A percentile compares a stretch with the other conserved stretches of the same genome.
Evolutionary conservation across 2,329 filamentous ascomycete species (phyloP).

Genomic region (Colletotrichum sp.): DNA sequence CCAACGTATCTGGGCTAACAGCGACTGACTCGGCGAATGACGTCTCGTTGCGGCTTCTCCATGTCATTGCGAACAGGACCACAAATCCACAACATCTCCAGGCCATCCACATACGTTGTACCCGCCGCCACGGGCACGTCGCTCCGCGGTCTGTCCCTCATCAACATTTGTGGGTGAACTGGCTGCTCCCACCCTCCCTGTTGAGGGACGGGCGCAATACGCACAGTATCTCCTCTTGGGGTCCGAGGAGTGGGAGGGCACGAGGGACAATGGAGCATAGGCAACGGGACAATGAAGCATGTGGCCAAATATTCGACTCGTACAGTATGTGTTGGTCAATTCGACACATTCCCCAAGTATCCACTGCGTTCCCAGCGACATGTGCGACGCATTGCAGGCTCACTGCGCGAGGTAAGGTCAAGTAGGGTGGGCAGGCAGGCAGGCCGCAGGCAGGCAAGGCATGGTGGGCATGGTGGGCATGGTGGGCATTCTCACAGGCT

Average conservation of each 20-base stretch:
- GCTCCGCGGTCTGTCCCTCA: neutral
- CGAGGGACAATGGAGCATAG: neutral
- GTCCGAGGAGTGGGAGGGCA: neutral
- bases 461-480: neutral
- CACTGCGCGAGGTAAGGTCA: neutral
- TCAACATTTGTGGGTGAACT: neutral
- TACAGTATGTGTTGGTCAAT: neutral
- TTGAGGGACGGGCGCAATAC: neutral
- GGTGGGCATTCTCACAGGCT: neutral
- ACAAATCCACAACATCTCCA: neutral
- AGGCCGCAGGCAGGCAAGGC: too few species aligned
- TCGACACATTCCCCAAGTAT: neutral
- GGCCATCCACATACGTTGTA: conserved; percentile 13
- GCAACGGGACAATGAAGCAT: neutral
- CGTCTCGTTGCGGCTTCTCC: neutral
- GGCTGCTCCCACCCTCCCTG: neutral
- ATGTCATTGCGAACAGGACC: neutral
- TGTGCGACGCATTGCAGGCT: neutral
- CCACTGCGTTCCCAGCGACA: neutral
- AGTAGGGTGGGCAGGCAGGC: neutral
- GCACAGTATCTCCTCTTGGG: neutral
- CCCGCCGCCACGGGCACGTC: neutral
- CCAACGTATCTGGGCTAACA: neutral
- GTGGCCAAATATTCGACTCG: neutral
- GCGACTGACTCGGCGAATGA: conserved; percentile 10